Percentiles rank a stretch among this genome's conserved stretches.
phyloP scores from a whole-genome alignment of 2,329 filamentous ascomycete species.

The Ascochyta clinopodiicola region DNA sequence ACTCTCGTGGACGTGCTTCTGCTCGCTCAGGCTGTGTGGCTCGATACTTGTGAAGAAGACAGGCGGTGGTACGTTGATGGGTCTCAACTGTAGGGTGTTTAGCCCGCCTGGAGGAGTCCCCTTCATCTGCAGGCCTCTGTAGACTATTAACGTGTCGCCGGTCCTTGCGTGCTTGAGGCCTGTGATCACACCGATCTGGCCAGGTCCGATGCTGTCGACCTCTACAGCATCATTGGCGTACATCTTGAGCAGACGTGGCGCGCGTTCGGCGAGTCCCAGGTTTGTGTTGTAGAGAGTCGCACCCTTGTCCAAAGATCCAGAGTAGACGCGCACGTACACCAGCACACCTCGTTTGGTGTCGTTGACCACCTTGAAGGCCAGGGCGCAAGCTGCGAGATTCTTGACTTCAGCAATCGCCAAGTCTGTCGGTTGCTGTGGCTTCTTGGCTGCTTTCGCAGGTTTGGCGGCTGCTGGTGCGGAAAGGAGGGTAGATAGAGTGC shows the following conservation, averaged over 20 bases:
- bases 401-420: conserved; percentile 49
- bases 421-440: conserved; percentile 19
- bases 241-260: conserved; percentile 84
- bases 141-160: conserved; percentile 87
- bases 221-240: conserved; percentile 88
- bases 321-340: conserved; percentile 91
- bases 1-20: conserved; percentile 78
- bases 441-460: conserved; percentile 22
- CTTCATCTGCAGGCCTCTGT: conserved; percentile 66
- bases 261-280: conserved; percentile 77
- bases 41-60: conserved; percentile 98
- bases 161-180: conserved; percentile 92
- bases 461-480: conserved; percentile 40
- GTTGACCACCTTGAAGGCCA: conserved; percentile 92
- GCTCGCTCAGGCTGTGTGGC: conserved; percentile 76
- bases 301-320: conserved; percentile 77
- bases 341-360: conserved; percentile 85
- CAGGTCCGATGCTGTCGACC: conserved; percentile 77
- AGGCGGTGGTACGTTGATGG: conserved; percentile 87
- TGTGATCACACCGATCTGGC: conserved; percentile 92
- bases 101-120: conserved; percentile 71
- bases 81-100: conserved; percentile 79
- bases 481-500: conserved; percentile 59
- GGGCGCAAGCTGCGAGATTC: conserved; percentile 72
- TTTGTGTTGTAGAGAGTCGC: conserved; percentile 86